Percentiles rank a stretch among this genome's conserved stretches.
These are phyloP conservation scores for Tricholoma sp. DNA, from an alignment of 768 basidiomycete genomes.

Conservation along the genomic window DNA sequence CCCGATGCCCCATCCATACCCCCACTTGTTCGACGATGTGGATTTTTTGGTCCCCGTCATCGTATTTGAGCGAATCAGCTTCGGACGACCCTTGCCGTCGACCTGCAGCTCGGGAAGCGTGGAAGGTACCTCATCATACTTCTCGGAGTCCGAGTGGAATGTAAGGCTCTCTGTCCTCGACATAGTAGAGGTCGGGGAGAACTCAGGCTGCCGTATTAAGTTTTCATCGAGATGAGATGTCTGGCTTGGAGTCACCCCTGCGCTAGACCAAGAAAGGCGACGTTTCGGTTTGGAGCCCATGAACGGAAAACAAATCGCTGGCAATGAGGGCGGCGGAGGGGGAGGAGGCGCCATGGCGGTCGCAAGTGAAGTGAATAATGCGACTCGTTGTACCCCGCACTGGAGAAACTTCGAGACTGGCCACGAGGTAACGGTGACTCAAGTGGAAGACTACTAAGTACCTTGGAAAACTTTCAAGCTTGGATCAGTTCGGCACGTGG, in stretches of 20 bases:
- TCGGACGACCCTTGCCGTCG: constrained; percentile 35
- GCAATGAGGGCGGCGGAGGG: constrained; percentile 43
- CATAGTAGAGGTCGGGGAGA: constrained; percentile 39
- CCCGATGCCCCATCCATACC: constrained; percentile 70
- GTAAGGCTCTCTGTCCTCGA: constrained; percentile 45
- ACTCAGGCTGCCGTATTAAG: constrained; percentile 36
- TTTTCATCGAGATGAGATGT: constrained; percentile 20
- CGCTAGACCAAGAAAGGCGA: constrained; percentile 43
- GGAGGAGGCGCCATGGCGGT: constrained; percentile 49
- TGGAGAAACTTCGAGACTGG: constrained; percentile 1
- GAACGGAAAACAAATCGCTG: constrained; percentile 53
- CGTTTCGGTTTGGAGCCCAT: constrained; percentile 38
- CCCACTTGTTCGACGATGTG: constrained; percentile 44
- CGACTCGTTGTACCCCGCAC: background rate
- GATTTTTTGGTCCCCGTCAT: constrained; percentile 57
- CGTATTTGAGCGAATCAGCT: constrained; percentile 45
- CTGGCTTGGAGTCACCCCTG: constrained; percentile 16
- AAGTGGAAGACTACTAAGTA: constrained; percentile 4
- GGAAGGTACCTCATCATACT: constrained; percentile 44
- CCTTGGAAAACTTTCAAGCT: constrained; percentile 6
- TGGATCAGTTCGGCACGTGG: constrained; percentile 11
- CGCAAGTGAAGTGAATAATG: constrained; percentile 13
- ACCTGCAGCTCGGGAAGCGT: constrained; percentile 26
- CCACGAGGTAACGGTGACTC: constrained; percentile 13
- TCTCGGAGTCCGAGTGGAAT: constrained; percentile 59